Evolutionary conservation across 1,284 basidiomycete genomes (phyloP), one percentile per base, ranked within the genome.

Genomic region (Leucoagaricus sp.): DNA sequence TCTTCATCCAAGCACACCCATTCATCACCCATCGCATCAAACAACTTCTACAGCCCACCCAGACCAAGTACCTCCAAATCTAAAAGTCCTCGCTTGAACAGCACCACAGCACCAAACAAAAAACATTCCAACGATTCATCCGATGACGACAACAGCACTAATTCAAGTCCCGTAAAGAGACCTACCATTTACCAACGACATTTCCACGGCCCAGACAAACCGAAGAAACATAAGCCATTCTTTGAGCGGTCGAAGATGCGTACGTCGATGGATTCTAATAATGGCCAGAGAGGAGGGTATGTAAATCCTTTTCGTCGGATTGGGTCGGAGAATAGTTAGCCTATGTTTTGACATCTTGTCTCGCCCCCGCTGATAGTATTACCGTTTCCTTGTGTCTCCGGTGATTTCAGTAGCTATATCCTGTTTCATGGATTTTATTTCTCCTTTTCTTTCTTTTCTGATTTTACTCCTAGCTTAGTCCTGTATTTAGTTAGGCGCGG

Each of bases 1-100:
- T 64, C 67, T 36, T 49, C 58, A 55, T 33, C 70, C 12, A 62
- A 66, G n/a, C 65, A 65, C 56, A 55, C 68, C 15, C 73, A 85
- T 51, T 65, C 80, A 21, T 67, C 65, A 31, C 64, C 64, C 2
- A 57, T 67, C 28, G 17, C 60, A 13, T 36, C 59, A 12, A 15
- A 45, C 38, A 50, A 45, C 33, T 59, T 59, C 56, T 58, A 62
- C 28, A 57, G 59, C 15, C 40, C 25, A 36, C 40, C 49, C 59
- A 55, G 40, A 41, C 17, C 19, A 12, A 38, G 36, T n/a, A n/a
- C 9, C 5, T 7, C 36, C 13, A 41, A 41, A 41, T 4, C 23
- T 21, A 41, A 41, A 9, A 21, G 40, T 23, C 29, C 47, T 5
- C 41, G 23, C 1, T 8, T 25, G n/a, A 52, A 52, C 23, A 41